phyloP scores from a whole-genome alignment of 805 yeast genomes.

The Komagataella pastoris region DNA sequence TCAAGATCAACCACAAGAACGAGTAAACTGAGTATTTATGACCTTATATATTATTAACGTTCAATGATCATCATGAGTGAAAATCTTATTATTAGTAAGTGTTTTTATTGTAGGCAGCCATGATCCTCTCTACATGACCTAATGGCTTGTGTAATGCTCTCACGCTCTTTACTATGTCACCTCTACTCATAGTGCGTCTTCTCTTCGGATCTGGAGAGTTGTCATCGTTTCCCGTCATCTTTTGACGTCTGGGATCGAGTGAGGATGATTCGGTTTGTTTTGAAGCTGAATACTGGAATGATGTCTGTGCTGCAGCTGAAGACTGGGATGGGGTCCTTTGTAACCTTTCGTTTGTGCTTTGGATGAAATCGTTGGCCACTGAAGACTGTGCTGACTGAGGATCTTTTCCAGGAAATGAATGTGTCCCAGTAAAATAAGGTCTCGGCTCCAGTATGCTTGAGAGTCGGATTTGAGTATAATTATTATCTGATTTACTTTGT shows the following conservation, averaged over 20 bases:
- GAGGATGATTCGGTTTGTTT: neutral
- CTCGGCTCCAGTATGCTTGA: neutral
- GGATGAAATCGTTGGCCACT: neutral
- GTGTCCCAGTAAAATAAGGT: neutral
- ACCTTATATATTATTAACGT: neutral
- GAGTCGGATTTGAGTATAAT: neutral
- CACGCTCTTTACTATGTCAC: neutral
- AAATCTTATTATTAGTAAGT: neutral
- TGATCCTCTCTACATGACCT: neutral
- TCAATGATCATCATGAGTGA: neutral
- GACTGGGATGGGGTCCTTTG: neutral
- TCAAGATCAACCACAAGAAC: slow-evolving; percentile 6
- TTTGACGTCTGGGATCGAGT: neutral
- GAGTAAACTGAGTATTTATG: neutral
- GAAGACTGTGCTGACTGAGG: neutral
- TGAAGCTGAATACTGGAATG: neutral
- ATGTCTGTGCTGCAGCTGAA: neutral
- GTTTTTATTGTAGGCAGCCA: neutral
- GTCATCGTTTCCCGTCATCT: neutral
- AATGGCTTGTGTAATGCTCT: neutral
- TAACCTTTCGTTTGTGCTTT: neutral
- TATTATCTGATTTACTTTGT: neutral
- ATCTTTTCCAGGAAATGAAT: neutral
- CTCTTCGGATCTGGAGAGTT: neutral
- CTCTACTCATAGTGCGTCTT: neutral